phyloP scores from a whole-genome alignment of 768 basidiomycete genomes.

The Coprinopsis cinerea region DNA sequence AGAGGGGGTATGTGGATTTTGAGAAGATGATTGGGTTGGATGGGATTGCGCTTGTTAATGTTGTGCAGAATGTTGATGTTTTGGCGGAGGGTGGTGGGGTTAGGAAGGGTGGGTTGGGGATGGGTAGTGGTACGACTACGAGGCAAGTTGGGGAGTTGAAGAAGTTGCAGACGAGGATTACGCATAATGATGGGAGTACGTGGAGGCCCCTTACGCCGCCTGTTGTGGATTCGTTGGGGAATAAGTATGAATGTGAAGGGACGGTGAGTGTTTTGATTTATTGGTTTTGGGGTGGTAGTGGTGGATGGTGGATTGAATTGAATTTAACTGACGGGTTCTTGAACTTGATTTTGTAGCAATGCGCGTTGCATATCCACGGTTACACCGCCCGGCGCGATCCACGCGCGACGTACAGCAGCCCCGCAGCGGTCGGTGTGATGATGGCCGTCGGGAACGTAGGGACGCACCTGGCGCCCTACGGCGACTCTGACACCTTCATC shows the following conservation, averaged over 20 bases:
- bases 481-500: conserved; percentile 90
- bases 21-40: conserved; percentile 97
- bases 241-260: conserved; percentile 59
- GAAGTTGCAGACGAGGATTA: conserved; percentile 78
- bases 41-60: conserved; percentile 90
- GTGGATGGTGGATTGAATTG: background rate
- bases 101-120: too few species aligned
- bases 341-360: conserved; percentile 64
- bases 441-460: conserved; percentile 98
- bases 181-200: conserved; percentile 92
- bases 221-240: conserved; percentile 64
- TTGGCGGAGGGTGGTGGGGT: too few species aligned
- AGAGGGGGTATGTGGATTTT: conserved; percentile 86
- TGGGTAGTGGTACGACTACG: too few species aligned
- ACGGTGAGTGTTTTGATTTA: conserved; percentile 42
- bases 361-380: conserved; percentile 87
- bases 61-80: conserved; percentile 77
- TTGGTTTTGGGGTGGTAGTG: background rate
- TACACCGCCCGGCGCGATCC: conserved; percentile 92
- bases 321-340: background rate
- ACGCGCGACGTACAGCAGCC: conserved; percentile 89
- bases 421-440: conserved; percentile 85
- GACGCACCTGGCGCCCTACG: conserved; percentile 70
- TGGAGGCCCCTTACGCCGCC: conserved; percentile 87
- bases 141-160: conserved; percentile 71